Evolutionary conservation across 352 stramenopile genomes (phyloP).

Genomic region (Saprolegnia parasitica): DNA sequence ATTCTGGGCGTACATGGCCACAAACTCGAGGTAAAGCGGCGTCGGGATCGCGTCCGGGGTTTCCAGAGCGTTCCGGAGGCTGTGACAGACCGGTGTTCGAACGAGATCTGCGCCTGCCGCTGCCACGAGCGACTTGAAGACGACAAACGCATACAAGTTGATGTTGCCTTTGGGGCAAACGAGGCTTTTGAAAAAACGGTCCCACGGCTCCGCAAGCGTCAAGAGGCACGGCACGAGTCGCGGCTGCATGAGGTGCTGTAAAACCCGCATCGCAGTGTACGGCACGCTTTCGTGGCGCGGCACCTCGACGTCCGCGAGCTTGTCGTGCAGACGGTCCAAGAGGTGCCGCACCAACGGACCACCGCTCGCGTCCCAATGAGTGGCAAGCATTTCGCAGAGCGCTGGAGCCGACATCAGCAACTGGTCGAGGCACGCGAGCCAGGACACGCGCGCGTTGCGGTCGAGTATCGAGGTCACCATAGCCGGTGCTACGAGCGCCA

Average conservation of each 20-base stretch:
- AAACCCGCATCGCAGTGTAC: not conserved
- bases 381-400: not conserved
- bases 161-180: not conserved
- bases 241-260: not conserved
- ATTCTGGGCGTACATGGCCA: not conserved
- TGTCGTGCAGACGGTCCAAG: not conserved
- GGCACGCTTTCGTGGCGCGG: not conserved
- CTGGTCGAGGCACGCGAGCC: slow-evolving; percentile 1
- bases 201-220: not conserved
- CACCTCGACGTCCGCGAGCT: not conserved
- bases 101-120: not conserved
- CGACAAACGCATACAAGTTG: not conserved
- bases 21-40: not conserved
- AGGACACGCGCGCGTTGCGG: not conserved
- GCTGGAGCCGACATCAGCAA: not conserved
- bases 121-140: not conserved
- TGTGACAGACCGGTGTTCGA: not conserved
- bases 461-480: not conserved
- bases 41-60: not conserved
- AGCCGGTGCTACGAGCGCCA: no score
- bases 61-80: not conserved
- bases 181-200: not conserved
- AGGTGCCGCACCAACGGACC: not conserved
- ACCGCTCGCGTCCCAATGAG: not conserved
- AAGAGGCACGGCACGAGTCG: not conserved